Conservation (phyloP, 2,329 filamentous ascomycete genomes). For the Rhexocercosporidium sp. region DNA sequence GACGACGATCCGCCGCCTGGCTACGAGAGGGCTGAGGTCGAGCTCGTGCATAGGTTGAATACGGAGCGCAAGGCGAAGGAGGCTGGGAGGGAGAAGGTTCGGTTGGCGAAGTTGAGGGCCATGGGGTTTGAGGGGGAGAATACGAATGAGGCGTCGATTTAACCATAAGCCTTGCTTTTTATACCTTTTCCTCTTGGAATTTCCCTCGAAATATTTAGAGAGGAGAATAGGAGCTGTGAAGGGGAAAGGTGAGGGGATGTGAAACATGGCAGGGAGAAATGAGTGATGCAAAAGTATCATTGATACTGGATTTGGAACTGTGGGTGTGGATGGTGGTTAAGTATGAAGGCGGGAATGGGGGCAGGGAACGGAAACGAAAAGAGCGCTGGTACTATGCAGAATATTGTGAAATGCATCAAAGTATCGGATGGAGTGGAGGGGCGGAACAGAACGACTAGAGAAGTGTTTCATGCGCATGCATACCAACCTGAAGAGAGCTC, state of each 20-base stretch:
- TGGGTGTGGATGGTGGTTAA: constrained; percentile 9
- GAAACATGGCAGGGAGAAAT: background rate
- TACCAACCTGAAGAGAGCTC: background rate
- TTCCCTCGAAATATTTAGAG: too few relatives aligned
- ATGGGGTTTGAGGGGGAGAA: constrained; percentile 91
- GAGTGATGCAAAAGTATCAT: background rate
- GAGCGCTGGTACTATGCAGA: constrained; percentile 45
- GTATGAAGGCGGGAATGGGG: background rate
- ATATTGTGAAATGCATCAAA: constrained; percentile 57
- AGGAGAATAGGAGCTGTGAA: background rate
- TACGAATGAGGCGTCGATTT: constrained; percentile 75
- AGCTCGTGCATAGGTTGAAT: constrained; percentile 73
- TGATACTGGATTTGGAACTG: background rate
- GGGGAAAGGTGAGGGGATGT: background rate
- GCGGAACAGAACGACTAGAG: background rate
- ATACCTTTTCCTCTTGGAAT: too few relatives aligned
- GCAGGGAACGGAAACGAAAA: background rate
- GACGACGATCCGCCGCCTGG: constrained; percentile 84
- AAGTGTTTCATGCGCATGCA: constrained; percentile 3
- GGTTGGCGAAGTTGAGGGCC: constrained; percentile 71
- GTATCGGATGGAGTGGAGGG: constrained; percentile 29
- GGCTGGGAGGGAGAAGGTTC: constrained; percentile 74
- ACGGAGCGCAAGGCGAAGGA: constrained; percentile 73
- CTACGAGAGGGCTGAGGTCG: constrained; percentile 68
- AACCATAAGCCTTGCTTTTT: constrained; percentile 35